Conservation (phyloP, 352 stramenopile species). For the Globisporangium iwayamae region DNA sequence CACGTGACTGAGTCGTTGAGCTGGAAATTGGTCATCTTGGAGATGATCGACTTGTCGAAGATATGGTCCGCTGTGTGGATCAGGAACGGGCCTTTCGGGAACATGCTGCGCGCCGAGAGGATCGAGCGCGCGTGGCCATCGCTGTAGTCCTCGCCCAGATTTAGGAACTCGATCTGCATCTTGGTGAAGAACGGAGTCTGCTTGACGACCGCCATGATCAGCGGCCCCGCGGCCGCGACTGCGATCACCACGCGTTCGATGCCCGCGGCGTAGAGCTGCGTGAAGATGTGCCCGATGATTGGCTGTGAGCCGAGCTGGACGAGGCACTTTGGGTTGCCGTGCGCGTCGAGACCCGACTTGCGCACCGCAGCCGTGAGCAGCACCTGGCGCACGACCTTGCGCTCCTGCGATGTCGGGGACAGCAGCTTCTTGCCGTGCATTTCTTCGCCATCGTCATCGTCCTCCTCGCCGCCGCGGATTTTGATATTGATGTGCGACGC, state of each 20-base stretch:
- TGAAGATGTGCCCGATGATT: constrained; percentile 77
- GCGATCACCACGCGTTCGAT: constrained; percentile 80
- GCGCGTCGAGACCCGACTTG: constrained; percentile 45
- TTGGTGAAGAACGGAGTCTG: constrained; percentile 66
- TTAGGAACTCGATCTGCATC: constrained; percentile 84
- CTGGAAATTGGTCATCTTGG: constrained; percentile 53
- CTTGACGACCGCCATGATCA: constrained; percentile 65
- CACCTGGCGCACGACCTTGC: constrained; percentile 40
- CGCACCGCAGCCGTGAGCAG: constrained; percentile 63
- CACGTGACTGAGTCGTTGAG: constrained; percentile 60
- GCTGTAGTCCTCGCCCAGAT: constrained; percentile 72
- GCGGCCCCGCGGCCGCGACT: constrained; percentile 47
- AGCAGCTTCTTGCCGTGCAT: background rate
- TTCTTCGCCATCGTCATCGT: background rate
- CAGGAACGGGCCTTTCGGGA: constrained; percentile 69
- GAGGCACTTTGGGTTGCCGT: constrained; percentile 64
- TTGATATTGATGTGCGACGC: constrained; percentile 10
- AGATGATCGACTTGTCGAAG: constrained; percentile 77
- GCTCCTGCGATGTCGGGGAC: constrained; percentile 13
- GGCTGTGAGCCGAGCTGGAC: constrained; percentile 69
- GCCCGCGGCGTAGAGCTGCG: constrained; percentile 69
- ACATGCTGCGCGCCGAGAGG: constrained; percentile 74
- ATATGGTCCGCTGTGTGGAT: constrained; percentile 86
- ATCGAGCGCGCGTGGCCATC: constrained; percentile 74
- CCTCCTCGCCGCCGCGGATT: background rate